These are phyloP conservation scores for Rauvolfia tetraphylla DNA, from an alignment of 257 asterid genomes.

Conservation along the genomic window DNA sequence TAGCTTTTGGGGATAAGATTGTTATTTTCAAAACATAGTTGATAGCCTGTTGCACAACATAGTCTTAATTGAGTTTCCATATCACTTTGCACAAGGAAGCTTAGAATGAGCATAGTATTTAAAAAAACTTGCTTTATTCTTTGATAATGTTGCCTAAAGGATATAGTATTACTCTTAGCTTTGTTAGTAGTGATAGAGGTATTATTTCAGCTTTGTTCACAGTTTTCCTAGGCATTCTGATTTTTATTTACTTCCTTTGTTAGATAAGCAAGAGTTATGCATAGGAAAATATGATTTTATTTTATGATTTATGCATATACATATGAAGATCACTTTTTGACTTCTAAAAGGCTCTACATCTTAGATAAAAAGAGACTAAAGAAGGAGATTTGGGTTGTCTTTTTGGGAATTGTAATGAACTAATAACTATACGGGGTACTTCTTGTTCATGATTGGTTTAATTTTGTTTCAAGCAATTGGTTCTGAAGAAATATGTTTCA, in stretches of 20 bases:
- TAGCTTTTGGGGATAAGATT: not conserved
- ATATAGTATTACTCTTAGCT: not conserved
- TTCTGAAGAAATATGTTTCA: too few relatives aligned
- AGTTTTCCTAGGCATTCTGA: slow-evolving; percentile 16
- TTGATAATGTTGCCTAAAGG: not conserved
- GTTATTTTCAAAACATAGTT: not conserved
- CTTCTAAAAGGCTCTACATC: too few relatives aligned
- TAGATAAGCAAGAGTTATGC: not conserved
- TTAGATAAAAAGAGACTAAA: too few relatives aligned
- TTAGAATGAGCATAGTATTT: not conserved
- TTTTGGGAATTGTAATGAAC: too few relatives aligned
- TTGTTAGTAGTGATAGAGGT: not conserved
- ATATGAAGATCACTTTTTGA: too few relatives aligned
- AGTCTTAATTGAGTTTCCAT: not conserved
- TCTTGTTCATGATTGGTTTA: too few relatives aligned
- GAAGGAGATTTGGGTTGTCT: too few relatives aligned
- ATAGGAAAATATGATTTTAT: not conserved
- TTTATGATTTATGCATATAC: too few relatives aligned
- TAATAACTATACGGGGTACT: too few relatives aligned
- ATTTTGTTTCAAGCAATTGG: too few relatives aligned
- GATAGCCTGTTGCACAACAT: too few relatives aligned
- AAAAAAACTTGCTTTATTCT: not conserved
- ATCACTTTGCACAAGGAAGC: not conserved
- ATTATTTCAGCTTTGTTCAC: not conserved
- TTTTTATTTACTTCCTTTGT: not conserved